These are phyloP conservation scores for Stylonectria norvegica DNA, from an alignment of 2,329 filamentous ascomycete genomes.

Conservation along the genomic window DNA sequence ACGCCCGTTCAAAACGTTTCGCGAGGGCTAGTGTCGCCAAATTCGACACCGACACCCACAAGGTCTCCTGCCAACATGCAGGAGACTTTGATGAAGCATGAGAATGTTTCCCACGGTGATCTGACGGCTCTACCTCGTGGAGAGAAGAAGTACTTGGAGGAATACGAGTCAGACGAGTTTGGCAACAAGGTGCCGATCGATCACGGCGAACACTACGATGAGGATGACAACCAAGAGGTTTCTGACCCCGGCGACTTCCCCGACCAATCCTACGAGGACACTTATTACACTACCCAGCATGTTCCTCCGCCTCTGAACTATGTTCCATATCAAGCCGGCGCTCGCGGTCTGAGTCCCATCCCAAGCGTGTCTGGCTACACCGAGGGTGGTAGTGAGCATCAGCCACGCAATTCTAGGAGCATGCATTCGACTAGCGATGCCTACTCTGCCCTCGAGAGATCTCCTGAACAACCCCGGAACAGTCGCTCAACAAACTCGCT, in stretches of 20 bases:
- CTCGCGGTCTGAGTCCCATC: slow-evolving; percentile 78
- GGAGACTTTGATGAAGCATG: slow-evolving; percentile 64
- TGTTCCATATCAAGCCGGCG: slow-evolving; percentile 64
- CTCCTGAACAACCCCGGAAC: slow-evolving; percentile 35
- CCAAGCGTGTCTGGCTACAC: slow-evolving; percentile 88
- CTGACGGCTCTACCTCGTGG: slow-evolving; percentile 51
- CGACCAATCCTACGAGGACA: slow-evolving; percentile 40
- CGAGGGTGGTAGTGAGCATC: slow-evolving; percentile 61
- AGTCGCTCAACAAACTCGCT: slow-evolving; percentile 35
- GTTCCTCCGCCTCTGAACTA: slow-evolving; percentile 63
- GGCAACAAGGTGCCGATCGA: slow-evolving; percentile 42
- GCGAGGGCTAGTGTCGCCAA: slow-evolving; percentile 57
- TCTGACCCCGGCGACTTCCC: slow-evolving; percentile 37
- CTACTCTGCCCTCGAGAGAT: slow-evolving; percentile 61
- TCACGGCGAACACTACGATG: slow-evolving; percentile 45
- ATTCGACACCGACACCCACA: slow-evolving; percentile 62
- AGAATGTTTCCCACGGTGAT: slow-evolving; percentile 59
- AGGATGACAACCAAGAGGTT: slow-evolving; percentile 34
- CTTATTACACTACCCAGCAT: slow-evolving; percentile 58
- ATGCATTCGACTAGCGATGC: slow-evolving; percentile 50
- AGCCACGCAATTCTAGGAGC: slow-evolving; percentile 55
- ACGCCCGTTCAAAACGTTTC: slow-evolving; percentile 62
- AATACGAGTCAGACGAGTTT: slow-evolving; percentile 46
- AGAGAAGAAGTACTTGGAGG: slow-evolving; percentile 42
- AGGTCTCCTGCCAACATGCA: slow-evolving; percentile 52